phyloP scores from a whole-genome alignment of 192 early-diverging fungal species.

The Rhizophagus prolifer region DNA sequence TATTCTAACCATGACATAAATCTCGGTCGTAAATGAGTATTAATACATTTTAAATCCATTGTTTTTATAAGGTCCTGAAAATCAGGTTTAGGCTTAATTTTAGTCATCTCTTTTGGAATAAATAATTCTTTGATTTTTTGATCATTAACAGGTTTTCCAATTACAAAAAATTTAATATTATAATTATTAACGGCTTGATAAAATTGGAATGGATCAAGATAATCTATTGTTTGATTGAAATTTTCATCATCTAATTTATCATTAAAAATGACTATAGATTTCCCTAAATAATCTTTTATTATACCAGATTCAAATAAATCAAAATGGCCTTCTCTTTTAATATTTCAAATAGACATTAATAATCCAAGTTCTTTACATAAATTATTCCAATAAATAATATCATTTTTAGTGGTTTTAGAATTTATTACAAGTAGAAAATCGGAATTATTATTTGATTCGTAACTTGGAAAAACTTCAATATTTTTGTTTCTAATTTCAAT shows the following conservation, averaged over 20 bases:
- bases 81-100: neutral
- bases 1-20: too few relatives aligned
- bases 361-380: neutral
- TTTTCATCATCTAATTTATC: neutral
- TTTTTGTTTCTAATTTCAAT: neutral
- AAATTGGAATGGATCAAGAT: neutral
- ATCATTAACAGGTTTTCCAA: neutral
- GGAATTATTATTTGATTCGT: neutral
- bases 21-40: neutral
- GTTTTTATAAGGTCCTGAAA: neutral
- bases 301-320: neutral
- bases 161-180: neutral
- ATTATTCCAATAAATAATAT: neutral
- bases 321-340: neutral
- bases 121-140: neutral
- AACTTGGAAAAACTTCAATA: neutral
- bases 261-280: neutral
- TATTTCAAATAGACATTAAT: neutral
- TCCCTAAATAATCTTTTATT: neutral
- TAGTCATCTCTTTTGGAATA: neutral
- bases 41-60: neutral
- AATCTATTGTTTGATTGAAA: neutral
- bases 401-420: neutral
- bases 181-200: neutral
- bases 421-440: neutral